Conservation (phyloP, 225 moss, liverwort and hornwort genomes). For the Pleurozium schreberi region DNA sequence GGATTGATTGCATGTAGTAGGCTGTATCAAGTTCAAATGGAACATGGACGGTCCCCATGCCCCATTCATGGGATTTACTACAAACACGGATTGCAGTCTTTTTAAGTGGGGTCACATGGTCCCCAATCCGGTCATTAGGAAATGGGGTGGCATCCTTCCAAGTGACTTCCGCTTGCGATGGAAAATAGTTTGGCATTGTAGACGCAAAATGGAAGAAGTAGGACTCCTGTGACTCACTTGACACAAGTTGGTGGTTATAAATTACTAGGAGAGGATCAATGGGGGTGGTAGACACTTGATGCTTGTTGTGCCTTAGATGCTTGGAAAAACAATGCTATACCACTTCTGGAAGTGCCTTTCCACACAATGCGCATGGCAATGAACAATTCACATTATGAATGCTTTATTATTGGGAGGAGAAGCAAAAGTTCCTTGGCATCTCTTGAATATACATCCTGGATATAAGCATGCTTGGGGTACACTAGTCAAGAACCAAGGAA, state of each 20-base stretch:
- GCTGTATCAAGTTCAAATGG: too few relatives aligned
- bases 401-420: too few relatives aligned
- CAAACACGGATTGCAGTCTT: fast-evolving
- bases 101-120: fast-evolving
- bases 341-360: background rate
- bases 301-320: fast-evolving
- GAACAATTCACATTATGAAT: too few relatives aligned
- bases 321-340: background rate
- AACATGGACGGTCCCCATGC: too few relatives aligned
- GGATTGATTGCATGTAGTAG: too few relatives aligned
- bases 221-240: background rate
- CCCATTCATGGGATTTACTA: too few relatives aligned
- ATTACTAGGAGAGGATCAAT: background rate
- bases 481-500: too few relatives aligned
- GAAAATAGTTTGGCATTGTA: fast-evolving
- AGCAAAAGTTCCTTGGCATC: too few relatives aligned
- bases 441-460: too few relatives aligned
- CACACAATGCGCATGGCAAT: too few relatives aligned
- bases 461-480: too few relatives aligned
- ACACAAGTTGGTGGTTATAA: background rate
- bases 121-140: background rate
- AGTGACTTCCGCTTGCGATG: fast-evolving
- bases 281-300: fast-evolving
- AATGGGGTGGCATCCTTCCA: background rate
- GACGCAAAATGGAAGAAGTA: background rate